These are phyloP conservation scores for Cladosporium sp. DNA, from an alignment of 2,329 filamentous ascomycete species.

Conservation along the genomic window DNA sequence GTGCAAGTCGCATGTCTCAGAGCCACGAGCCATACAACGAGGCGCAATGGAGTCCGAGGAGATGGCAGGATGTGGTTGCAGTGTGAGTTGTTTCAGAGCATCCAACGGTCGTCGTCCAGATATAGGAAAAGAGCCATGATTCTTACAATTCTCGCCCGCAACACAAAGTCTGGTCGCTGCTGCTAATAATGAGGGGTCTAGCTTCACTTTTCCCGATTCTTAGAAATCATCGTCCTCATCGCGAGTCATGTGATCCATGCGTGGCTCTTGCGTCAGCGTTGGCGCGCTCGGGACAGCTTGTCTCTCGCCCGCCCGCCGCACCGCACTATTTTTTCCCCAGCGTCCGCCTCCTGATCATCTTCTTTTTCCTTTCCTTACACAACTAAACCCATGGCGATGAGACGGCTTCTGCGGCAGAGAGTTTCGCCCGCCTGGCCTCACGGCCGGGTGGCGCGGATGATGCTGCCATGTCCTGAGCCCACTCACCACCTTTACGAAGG, in stretches of 20 bases:
- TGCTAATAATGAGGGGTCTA: neutral
- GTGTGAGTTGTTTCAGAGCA: constrained; percentile 12
- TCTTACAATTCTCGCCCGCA: neutral
- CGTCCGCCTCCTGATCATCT: constrained; percentile 23
- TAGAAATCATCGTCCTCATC: neutral
- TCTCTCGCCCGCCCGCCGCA: neutral
- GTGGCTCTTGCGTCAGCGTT: neutral
- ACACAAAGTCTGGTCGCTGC: neutral
- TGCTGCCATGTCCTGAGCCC: constrained; percentile 51
- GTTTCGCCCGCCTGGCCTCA: constrained; percentile 47
- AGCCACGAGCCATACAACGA: constrained; percentile 11
- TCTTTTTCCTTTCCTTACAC: constrained; percentile 55
- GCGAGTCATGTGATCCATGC: neutral
- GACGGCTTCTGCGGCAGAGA: constrained; percentile 58
- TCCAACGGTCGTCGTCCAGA: constrained; percentile 9
- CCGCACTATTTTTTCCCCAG: neutral
- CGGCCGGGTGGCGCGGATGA: constrained; percentile 44
- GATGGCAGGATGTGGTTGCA: neutral
- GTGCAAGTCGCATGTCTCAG: constrained; percentile 18
- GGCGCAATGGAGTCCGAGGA: constrained; percentile 3
- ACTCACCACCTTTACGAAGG: constrained; percentile 48
- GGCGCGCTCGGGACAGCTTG: neutral
- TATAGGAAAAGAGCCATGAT: neutral
- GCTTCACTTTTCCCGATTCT: constrained; percentile 2
- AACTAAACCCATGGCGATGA: constrained; percentile 83